A percentile compares a stretch with the other conserved stretches of the same genome.
Evolutionary conservation across 1,284 basidiomycete species (phyloP).

Genomic region (Earliella scabrosa): DNA sequence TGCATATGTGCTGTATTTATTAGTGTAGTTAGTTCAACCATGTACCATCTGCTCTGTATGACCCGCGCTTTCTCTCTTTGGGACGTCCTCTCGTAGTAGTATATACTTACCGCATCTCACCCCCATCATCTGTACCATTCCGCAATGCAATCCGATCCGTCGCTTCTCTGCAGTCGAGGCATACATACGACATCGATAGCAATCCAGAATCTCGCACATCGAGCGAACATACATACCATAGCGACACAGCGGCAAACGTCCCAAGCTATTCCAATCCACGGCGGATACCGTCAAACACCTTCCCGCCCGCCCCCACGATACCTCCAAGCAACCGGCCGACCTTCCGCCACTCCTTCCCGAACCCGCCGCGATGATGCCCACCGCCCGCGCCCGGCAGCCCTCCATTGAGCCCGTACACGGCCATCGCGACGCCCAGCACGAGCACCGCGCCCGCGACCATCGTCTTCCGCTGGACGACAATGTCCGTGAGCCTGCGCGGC

Average conservation of each 20-base stretch:
- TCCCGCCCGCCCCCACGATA: slow-evolving; percentile 43
- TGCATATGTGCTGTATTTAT: slow-evolving; percentile 24
- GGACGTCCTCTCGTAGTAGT: not conserved
- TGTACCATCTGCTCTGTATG: slow-evolving; percentile 7
- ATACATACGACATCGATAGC: not conserved
- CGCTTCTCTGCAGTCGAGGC: not conserved
- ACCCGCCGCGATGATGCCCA: slow-evolving; percentile 24
- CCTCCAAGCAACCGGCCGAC: slow-evolving; percentile 36
- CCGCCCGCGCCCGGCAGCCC: slow-evolving; percentile 18
- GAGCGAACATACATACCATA: not conserved
- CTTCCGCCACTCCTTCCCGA: slow-evolving; percentile 39
- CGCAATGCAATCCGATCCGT: not conserved
- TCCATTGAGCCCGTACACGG: slow-evolving; percentile 54
- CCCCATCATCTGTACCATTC: not conserved
- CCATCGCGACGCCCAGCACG: slow-evolving; percentile 69
- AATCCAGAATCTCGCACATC: not conserved
- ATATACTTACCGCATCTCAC: not conserved
- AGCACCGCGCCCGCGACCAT: slow-evolving; percentile 67
- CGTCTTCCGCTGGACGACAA: slow-evolving; percentile 45
- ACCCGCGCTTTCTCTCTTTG: not conserved
- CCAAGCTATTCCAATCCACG: slow-evolving; percentile 9
- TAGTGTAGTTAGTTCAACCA: slow-evolving; percentile 11
- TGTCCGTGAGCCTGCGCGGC: slow-evolving; percentile 28
- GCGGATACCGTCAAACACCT: slow-evolving; percentile 31
- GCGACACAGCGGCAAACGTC: not conserved